Base-by-base conservation (phyloP, 2,329 filamentous ascomycete genomes). In the Phaeosphaeriaceae sp. region DNA sequence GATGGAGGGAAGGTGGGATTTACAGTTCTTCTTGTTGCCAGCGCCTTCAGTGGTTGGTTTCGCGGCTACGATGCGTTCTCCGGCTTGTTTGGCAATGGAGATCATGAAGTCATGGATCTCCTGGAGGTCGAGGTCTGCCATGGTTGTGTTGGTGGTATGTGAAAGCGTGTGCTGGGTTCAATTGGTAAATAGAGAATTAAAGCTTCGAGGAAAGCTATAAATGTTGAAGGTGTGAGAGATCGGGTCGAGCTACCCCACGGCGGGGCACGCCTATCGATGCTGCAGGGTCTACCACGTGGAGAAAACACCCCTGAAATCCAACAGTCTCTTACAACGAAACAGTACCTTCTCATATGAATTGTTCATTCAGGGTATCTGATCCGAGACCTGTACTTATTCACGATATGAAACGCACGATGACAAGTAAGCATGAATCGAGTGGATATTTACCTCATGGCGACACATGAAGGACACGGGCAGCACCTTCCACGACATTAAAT, bases 21-120 rank as follows among this genome's bases (percentile, higher is more conserved):
- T n/a, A 79, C 78, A 81, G 62, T 84, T 84, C 76, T 83, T 83
- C 67, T 84, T 84, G 22, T 74, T 76, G 22, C 80, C 81, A 7
- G 78, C 74, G 25, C 67, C 73, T 0, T 72, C 69, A 6, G 77
- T 79, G 1, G 75, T 77, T 10, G 81, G 81, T 53, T 72, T 78
- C 49, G 81, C 81, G 20, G 78, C 70, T 21, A 76, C 77, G 61
- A 83, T 83, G 69, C 80, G 81, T 24, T 78, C 72, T 54, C 80
- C 81, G 3, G 81, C 81, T 61, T 79, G 70, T 60, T 79, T 72
- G 53, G 81, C 81, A 33, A 83, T 73, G 25, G 70, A 66, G 62
- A 83, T 69, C 68, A 83, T 78, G 66, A 81, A 80, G 70, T 83
- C 81, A 51, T 82, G 80, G 62, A 83, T 78, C 63, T 81, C 80